A percentile compares a stretch with the other conserved stretches of the same genome.
Evolutionary conservation across 768 basidiomycete genomes (phyloP).

Genomic region (Lactifluus hygrophoroides): DNA sequence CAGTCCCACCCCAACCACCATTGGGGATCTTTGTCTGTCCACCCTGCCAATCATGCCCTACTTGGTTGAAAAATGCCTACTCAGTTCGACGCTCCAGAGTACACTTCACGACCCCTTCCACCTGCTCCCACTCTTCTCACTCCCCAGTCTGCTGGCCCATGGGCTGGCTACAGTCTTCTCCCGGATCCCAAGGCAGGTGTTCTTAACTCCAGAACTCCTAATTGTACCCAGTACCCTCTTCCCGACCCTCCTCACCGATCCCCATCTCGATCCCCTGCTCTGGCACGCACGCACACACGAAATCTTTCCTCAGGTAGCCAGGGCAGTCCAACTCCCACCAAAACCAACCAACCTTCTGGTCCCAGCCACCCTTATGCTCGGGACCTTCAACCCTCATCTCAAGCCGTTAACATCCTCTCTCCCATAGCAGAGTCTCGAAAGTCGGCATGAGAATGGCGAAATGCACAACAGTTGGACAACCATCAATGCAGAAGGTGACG

Average conservation of each 20-base stretch:
- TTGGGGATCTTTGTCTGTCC: conserved; percentile 29
- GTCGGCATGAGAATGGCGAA: too few relatives aligned
- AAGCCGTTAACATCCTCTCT: too few relatives aligned
- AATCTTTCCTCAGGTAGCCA: too few relatives aligned
- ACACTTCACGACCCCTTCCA: too few relatives aligned
- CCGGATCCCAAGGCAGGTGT: conserved; percentile 49
- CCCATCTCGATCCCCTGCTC: conserved; percentile 29
- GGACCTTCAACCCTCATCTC: too few relatives aligned
- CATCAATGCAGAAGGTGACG: too few relatives aligned
- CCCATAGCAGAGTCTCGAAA: conserved; percentile 71
- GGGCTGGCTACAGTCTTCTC: too few relatives aligned
- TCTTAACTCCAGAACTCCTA: too few relatives aligned
- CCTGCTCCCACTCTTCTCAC: too few relatives aligned
- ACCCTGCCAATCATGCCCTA: conserved; percentile 23
- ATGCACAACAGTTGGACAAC: too few relatives aligned
- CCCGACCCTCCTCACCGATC: conserved; percentile 33
- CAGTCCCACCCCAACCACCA: conserved; percentile 19
- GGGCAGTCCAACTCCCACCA: too few relatives aligned
- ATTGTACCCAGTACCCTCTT: conserved; percentile 31
- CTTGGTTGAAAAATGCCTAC: conserved; percentile 46
- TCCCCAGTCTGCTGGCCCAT: too few relatives aligned
- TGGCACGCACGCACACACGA: conserved; percentile 37
- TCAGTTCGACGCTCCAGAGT: conserved; percentile 46
- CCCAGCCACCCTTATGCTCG: conserved; percentile 50
- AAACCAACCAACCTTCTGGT: conserved; percentile 32